Percentiles rank a stretch among this genome's conserved stretches.
These are phyloP conservation scores for Didymella keratinophila DNA, from an alignment of 2,329 filamentous ascomycete species.

Conservation along the genomic window DNA sequence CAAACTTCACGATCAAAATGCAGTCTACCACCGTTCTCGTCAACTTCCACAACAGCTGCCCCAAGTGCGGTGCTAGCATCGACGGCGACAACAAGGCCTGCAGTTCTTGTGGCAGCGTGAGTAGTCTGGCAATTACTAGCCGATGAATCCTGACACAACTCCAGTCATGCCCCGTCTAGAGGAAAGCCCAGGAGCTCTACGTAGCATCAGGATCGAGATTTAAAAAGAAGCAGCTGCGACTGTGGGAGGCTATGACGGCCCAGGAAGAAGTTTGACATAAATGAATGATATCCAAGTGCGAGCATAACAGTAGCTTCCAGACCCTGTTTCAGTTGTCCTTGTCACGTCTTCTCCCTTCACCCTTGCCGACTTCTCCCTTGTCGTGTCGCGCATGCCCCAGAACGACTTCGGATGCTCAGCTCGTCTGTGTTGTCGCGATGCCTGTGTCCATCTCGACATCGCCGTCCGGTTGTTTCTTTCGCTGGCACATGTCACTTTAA, in stretches of 20 bases:
- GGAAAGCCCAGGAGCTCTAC: not conserved
- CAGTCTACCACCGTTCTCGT: constrained; percentile 39
- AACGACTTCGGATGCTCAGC: not conserved
- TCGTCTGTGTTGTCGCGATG: not conserved
- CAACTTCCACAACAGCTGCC: constrained; percentile 47
- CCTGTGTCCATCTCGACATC: not conserved
- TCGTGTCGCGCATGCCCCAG: not conserved
- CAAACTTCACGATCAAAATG: constrained; percentile 29
- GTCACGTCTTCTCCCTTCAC: not conserved
- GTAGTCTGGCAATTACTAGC: constrained; percentile 9
- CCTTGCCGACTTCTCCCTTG: too few species aligned
- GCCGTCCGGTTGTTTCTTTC: not conserved
- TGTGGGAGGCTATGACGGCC: not conserved
- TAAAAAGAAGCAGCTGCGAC: not conserved
- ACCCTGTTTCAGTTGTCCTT: not conserved
- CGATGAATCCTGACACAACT: not conserved
- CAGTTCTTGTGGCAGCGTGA: constrained; percentile 50
- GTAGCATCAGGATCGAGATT: not conserved
- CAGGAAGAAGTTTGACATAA: not conserved
- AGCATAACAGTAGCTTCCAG: not conserved
- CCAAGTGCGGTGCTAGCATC: constrained; percentile 50
- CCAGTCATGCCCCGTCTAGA: constrained; percentile 19
- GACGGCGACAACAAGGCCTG: constrained; percentile 47
- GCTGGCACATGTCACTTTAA: not conserved
- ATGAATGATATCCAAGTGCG: not conserved